Conservation (phyloP, 139 green algal genomes). For the Desmodesmus armatus region DNA sequence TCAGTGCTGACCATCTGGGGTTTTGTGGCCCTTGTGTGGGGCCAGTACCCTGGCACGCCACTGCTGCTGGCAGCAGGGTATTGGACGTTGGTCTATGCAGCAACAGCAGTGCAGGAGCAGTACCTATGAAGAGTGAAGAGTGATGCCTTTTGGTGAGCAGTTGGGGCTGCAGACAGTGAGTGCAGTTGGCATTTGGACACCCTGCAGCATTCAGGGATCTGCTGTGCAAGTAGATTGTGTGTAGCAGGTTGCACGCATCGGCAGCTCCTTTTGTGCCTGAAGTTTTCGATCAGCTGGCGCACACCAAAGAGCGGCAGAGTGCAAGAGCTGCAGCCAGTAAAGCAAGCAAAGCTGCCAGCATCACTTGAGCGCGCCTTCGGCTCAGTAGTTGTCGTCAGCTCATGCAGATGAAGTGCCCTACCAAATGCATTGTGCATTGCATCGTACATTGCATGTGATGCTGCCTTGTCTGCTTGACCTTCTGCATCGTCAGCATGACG, state of each 20-base stretch:
- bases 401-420: too few relatives aligned
- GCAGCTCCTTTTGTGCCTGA: too few relatives aligned
- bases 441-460: too few relatives aligned
- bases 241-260: background rate
- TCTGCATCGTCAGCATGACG: too few relatives aligned
- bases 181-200: background rate
- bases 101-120: constrained; percentile 70
- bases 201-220: background rate
- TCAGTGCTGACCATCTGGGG: constrained; percentile 74
- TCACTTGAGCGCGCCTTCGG: too few relatives aligned
- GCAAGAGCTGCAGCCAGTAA: too few relatives aligned
- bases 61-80: constrained; percentile 51
- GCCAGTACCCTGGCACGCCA: constrained; percentile 26
- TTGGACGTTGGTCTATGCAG: constrained; percentile 74
- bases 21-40: constrained; percentile 50
- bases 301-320: too few relatives aligned
- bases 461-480: too few relatives aligned
- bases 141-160: constrained; percentile 14
- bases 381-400: too few relatives aligned
- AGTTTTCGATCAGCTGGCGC: too few relatives aligned
- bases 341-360: too few relatives aligned
- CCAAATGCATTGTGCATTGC: too few relatives aligned
- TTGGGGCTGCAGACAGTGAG: background rate
- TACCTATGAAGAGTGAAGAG: constrained; percentile 46
- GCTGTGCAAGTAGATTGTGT: background rate